A percentile compares a stretch with the other conserved stretches of the same genome.
These are phyloP conservation scores for Colletotrichum sidae DNA, from an alignment of 2,329 filamentous ascomycete species.

Conservation along the genomic window DNA sequence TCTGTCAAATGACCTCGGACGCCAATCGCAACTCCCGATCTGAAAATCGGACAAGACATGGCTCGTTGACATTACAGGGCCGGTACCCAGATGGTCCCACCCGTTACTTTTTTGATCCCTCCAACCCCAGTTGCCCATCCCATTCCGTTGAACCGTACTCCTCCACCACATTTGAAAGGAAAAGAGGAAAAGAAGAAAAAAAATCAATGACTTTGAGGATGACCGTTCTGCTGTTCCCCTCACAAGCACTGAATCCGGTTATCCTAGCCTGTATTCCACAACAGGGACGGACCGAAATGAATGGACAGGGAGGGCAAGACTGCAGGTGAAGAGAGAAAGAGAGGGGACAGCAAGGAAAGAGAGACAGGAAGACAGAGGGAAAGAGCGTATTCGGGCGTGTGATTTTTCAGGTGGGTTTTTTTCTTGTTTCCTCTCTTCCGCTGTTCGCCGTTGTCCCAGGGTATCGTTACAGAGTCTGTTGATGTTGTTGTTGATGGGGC, in stretches of 20 bases:
- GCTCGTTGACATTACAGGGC: conserved; percentile 36
- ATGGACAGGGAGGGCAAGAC: no score
- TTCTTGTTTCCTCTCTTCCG: conserved; percentile 17
- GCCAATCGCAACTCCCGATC: conserved; percentile 28
- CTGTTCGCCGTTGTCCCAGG: conserved; percentile 35
- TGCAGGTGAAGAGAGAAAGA: no score
- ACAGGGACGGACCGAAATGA: no score
- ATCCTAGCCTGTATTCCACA: no score
- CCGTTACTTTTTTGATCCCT: conserved; percentile 17
- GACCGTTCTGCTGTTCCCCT: no score
- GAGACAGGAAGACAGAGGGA: no score
- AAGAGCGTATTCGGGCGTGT: no score
- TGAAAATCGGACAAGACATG: conserved; percentile 33
- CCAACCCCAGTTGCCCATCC: conserved; percentile 18
- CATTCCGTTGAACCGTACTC: no score
- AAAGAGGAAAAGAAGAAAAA: neutral
- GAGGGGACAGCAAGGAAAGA: no score
- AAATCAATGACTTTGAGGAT: no score
- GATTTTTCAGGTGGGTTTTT: neutral
- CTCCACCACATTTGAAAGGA: neutral
- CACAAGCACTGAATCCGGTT: no score
- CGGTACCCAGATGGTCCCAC: conserved; percentile 35
- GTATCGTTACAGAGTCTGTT: conserved; percentile 28
- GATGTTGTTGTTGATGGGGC: conserved; percentile 12
- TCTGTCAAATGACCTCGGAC: neutral